Conservation (phyloP, 208 protist species). For the Blastocrithidia nonstop region DNA sequence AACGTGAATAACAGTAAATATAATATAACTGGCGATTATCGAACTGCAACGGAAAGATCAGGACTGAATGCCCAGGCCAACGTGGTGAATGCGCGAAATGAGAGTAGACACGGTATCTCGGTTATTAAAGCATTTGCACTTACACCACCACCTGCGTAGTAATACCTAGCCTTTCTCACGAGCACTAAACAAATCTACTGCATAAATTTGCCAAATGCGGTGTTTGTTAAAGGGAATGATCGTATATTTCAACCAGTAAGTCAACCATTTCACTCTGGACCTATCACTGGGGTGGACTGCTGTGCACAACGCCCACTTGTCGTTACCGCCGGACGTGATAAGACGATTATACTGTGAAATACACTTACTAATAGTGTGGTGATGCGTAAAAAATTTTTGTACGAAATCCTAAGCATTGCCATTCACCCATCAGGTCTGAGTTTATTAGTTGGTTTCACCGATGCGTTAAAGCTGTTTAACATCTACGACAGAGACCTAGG, state of each 20-base stretch:
- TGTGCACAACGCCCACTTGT: slow-evolving; percentile 91
- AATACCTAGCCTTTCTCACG: slow-evolving; percentile 82
- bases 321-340: slow-evolving; percentile 86
- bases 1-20: background rate
- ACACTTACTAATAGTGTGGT: slow-evolving; percentile 89
- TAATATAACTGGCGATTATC: too few relatives aligned
- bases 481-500: slow-evolving; percentile 91
- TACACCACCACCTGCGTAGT: slow-evolving; percentile 74
- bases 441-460: slow-evolving; percentile 89
- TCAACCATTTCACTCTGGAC: slow-evolving; percentile 81
- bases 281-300: slow-evolving; percentile 85
- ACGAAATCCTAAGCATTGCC: slow-evolving; percentile 87
- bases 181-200: slow-evolving; percentile 88
- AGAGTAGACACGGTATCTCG: slow-evolving; percentile 18
- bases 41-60: background rate
- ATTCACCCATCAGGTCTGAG: slow-evolving; percentile 92
- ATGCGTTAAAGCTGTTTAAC: slow-evolving; percentile 93
- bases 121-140: slow-evolving; percentile 76
- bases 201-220: slow-evolving; percentile 87
- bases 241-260: slow-evolving; percentile 82
- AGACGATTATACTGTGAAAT: slow-evolving; percentile 92
- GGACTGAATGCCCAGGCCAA: slow-evolving; percentile 9
- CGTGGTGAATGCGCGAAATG: slow-evolving; percentile 16
- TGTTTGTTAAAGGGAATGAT: slow-evolving; percentile 89
- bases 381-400: slow-evolving; percentile 82